phyloP scores from a whole-genome alignment of 2,329 filamentous ascomycete genomes.

The Thermochaetoides dissita region DNA sequence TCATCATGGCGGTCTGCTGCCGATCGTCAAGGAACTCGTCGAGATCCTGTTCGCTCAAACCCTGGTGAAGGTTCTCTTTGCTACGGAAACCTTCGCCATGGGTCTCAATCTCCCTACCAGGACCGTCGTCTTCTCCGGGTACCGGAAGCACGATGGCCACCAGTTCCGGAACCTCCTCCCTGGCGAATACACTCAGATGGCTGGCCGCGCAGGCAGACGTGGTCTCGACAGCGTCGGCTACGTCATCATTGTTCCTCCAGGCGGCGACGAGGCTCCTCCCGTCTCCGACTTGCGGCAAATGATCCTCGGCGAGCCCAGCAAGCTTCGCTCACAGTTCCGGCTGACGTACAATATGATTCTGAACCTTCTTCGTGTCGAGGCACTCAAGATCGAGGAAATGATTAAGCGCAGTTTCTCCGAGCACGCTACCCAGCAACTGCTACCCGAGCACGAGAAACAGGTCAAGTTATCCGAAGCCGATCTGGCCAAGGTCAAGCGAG shows the following conservation, averaged over 20 bases:
- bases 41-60: constrained; percentile 94
- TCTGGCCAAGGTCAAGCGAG: constrained; percentile 76
- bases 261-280: constrained; percentile 74
- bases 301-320: constrained; percentile 91
- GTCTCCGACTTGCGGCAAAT: constrained; percentile 74
- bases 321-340: constrained; percentile 88
- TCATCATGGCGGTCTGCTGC: constrained; percentile 84
- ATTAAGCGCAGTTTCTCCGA: constrained; percentile 99
- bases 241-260: constrained; percentile 82
- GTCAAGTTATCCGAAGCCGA: constrained; percentile 87
- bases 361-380: constrained; percentile 86
- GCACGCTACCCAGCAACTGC: constrained; percentile 84
- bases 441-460: constrained; percentile 91
- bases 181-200: constrained; percentile 98
- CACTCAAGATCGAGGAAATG: constrained; percentile 98
- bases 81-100: constrained; percentile 98
- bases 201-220: constrained; percentile 81
- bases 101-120: constrained; percentile 88
- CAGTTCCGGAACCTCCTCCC: constrained; percentile 81
- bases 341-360: constrained; percentile 99
- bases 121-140: constrained; percentile 94
- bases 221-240: constrained; percentile 86
- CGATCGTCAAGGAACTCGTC: constrained; percentile 95
- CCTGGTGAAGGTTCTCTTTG: constrained; percentile 90
- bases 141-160: constrained; percentile 89